Base-by-base conservation (phyloP, 768 basidiomycete species). In the Daedaleopsis nitida region DNA sequence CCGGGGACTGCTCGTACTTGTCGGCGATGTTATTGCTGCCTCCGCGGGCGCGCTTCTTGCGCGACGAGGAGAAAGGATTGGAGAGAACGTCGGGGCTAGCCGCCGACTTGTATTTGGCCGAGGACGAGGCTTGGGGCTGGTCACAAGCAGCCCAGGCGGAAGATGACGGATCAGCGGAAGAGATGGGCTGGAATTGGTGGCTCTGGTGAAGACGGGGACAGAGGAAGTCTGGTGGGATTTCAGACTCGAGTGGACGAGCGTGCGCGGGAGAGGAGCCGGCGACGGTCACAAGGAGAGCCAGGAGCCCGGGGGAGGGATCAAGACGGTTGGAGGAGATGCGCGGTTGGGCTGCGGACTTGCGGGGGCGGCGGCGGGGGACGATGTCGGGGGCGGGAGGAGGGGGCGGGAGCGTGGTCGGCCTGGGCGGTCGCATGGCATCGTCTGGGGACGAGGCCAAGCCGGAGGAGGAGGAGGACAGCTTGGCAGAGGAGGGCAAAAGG, bases 271-370 rank as follows among this genome's bases (percentile, higher is more conserved):
- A 68, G 12, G 82, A 74, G 5, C 83, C 73, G 8, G 78, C 84
- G 63, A 88, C 74, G 68, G 83, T 74, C 24, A 86, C 85, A 43
- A 89, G 79, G 52, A 85, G 71, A 2, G 85, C 80, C 62, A 88
- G 78, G 59, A 86, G 62, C 16, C 78, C 73, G 0, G 81, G 69
- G 42, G 87, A 87, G 27, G 86, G 85, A 34, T 59, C 68, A 55
- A 56, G 19, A 60, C 52, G 62, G 43, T 58, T 58, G 63, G 47
- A 27, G 1, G 66, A 45, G 63, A 34, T 34, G 44, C 17, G 55
- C 16, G 45, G 19, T 34, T 7, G 59, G 24, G 38, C 19, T 14
- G 13, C 34, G 38, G 57, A 14, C n/a, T 13, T 47, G 42, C 52
- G 65, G 51, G 58, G 17, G 60, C 23, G 63, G 34, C 60, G n/a